A percentile compares a stretch with the other conserved stretches of the same genome.
These are phyloP conservation scores for Coemansia sp. DNA, from an alignment of 371 early-diverging fungal genomes.

Conservation along the genomic window DNA sequence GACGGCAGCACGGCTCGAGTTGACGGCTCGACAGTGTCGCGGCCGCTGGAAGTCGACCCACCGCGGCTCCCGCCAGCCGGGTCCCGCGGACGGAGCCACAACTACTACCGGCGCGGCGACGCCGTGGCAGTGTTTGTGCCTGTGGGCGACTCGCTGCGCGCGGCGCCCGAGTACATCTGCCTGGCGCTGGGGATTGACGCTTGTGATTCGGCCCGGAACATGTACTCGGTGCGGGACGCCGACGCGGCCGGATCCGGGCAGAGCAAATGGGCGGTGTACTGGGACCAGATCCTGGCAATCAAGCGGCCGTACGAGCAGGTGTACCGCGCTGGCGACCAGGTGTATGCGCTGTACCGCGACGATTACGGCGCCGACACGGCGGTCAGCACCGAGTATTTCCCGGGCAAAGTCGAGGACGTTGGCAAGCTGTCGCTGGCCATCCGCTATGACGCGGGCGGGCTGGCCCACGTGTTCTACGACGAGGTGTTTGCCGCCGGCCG, in stretches of 20 bases:
- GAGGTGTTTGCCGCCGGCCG: slow-evolving; percentile 45
- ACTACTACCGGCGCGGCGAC: slow-evolving; percentile 42
- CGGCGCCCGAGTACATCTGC: slow-evolving; percentile 18
- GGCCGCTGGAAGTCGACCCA: slow-evolving; percentile 31
- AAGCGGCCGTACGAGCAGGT: slow-evolving; percentile 37
- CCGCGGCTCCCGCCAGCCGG: slow-evolving; percentile 18
- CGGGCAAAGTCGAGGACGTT: slow-evolving; percentile 22
- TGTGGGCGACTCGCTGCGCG: slow-evolving; percentile 5
- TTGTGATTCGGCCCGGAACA: slow-evolving; percentile 28
- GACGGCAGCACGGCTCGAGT: background rate
- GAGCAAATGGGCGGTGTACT: slow-evolving; percentile 33
- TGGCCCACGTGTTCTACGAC: slow-evolving; percentile 45
- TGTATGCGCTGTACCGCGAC: slow-evolving; percentile 43
- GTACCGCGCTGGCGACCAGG: slow-evolving; percentile 40
- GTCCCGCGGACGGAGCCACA: slow-evolving; percentile 18
- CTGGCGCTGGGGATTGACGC: slow-evolving; percentile 22
- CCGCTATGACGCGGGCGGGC: slow-evolving; percentile 23
- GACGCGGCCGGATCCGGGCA: slow-evolving; percentile 9
- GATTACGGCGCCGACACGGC: slow-evolving; percentile 21
- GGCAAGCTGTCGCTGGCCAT: slow-evolving; percentile 26
- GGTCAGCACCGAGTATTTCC: slow-evolving; percentile 45
- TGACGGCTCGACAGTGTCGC: background rate
- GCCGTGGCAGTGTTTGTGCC: slow-evolving; percentile 39
- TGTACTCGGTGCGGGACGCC: slow-evolving; percentile 37
- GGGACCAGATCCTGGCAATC: slow-evolving; percentile 42